These are phyloP conservation scores for Wallacemonas rigidus DNA, from an alignment of 208 protist species.

Conservation along the genomic window DNA sequence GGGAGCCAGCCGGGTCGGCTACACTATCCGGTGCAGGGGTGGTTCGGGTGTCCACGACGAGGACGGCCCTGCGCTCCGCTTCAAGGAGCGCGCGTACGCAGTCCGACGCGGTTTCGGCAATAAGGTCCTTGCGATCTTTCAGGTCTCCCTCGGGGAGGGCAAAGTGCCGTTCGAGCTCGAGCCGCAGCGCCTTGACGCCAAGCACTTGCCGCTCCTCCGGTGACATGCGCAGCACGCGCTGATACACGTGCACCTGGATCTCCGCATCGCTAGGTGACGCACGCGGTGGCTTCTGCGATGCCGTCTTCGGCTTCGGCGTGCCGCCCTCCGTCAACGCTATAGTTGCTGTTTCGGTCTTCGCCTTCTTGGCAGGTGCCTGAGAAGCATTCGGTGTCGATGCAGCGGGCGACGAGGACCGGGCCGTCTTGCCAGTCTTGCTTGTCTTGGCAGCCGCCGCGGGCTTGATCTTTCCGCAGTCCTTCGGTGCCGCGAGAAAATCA, in stretches of 20 bases:
- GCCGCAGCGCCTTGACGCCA: slow-evolving; percentile 67
- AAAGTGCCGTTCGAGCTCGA: slow-evolving; percentile 58
- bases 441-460: slow-evolving; percentile 11
- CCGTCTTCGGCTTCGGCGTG: no score
- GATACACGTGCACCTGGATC: slow-evolving; percentile 69
- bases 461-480: slow-evolving; percentile 24
- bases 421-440: slow-evolving; percentile 9
- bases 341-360: slow-evolving; percentile 16
- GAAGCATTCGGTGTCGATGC: neutral
- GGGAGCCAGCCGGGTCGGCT: neutral
- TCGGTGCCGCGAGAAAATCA: slow-evolving; percentile 67
- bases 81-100: slow-evolving; percentile 64
- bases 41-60: slow-evolving; percentile 1
- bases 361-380: slow-evolving; percentile 12
- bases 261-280: slow-evolving; percentile 46
- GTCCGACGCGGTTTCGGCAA: slow-evolving; percentile 65
- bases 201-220: slow-evolving; percentile 49
- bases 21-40: neutral
- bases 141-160: slow-evolving; percentile 40
- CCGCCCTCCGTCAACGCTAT: no score
- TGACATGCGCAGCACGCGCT: slow-evolving; percentile 56
- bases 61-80: slow-evolving; percentile 44
- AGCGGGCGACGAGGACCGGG: neutral
- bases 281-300: neutral
- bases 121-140: slow-evolving; percentile 52